A percentile compares a stretch with the other conserved stretches of the same genome.
Conservation (phyloP, 371 early-diverging fungal genomes). For the Rhizomucor pusillus region DNA sequence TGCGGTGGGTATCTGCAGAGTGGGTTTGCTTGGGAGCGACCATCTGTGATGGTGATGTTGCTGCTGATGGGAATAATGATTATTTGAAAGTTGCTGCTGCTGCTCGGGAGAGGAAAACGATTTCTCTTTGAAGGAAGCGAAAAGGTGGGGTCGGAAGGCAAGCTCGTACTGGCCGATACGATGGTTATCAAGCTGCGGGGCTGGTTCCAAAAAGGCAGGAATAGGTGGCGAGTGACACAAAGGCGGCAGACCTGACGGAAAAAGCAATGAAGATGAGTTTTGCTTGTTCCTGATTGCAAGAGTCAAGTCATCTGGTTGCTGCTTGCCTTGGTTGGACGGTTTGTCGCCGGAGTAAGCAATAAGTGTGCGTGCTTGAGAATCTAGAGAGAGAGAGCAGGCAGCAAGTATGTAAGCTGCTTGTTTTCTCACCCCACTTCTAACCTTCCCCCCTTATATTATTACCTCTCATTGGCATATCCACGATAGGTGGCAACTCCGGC, state of each 20-base stretch:
- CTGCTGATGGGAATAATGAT: not conserved
- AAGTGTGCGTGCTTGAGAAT: conserved; percentile 5
- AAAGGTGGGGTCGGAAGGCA: conserved; percentile 18
- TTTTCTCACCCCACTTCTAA: not conserved
- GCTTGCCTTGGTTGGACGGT: conserved; percentile 14
- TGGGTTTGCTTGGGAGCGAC: conserved; percentile 12
- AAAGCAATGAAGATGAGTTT: not conserved
- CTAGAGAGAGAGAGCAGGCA: not conserved
- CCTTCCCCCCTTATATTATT: not conserved
- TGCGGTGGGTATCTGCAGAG: conserved; percentile 20
- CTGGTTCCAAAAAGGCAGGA: conserved; percentile 28
- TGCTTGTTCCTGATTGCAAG: not conserved
- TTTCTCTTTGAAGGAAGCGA: conserved; percentile 11
- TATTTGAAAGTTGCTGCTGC: not conserved
- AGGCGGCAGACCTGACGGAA: not conserved
- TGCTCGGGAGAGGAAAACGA: conserved; percentile 5
- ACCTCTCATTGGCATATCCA: conserved; percentile 7
- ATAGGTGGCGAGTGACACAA: conserved; percentile 5
- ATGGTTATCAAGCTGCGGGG: conserved; percentile 21
- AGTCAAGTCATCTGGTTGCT: not conserved
- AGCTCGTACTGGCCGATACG: conserved; percentile 12
- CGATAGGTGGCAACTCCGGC: conserved; percentile 23
- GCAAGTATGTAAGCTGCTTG: not conserved
- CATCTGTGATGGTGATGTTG: not conserved
- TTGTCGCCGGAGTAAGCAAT: not conserved